phyloP scores from a whole-genome alignment of 2,329 filamentous ascomycete genomes.

The Ascochyta lentis region DNA sequence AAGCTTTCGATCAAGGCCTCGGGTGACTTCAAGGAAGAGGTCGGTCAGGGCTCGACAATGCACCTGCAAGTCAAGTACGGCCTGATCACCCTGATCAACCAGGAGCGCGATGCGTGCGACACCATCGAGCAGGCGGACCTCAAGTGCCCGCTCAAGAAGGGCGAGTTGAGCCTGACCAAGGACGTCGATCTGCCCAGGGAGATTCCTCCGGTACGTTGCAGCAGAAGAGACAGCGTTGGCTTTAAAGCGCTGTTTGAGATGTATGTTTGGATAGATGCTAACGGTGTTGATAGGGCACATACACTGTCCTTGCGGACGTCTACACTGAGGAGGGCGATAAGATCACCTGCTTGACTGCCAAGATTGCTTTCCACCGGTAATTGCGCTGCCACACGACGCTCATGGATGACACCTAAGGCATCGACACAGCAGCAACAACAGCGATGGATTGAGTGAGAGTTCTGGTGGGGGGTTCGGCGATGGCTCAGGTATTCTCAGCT shows the following conservation, averaged over 20 bases:
- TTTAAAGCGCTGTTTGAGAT: too few species aligned
- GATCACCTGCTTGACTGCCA: slow-evolving; percentile 87
- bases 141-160: slow-evolving; percentile 85
- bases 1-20: slow-evolving; percentile 78
- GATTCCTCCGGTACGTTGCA: slow-evolving; percentile 83
- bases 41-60: slow-evolving; percentile 82
- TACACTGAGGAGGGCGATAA: slow-evolving; percentile 73
- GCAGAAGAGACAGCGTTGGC: not conserved
- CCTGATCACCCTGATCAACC: slow-evolving; percentile 85
- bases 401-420: slow-evolving; percentile 12
- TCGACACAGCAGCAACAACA: not conserved
- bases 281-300: slow-evolving; percentile 71
- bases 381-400: slow-evolving; percentile 18
- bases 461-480: not conserved
- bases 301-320: slow-evolving; percentile 87
- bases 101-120: slow-evolving; percentile 84
- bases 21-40: slow-evolving; percentile 74
- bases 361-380: slow-evolving; percentile 65
- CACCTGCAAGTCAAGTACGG: slow-evolving; percentile 90
- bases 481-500: slow-evolving; percentile 10
- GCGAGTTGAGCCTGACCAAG: slow-evolving; percentile 76
- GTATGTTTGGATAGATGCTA: not conserved
- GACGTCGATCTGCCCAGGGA: slow-evolving; percentile 82
- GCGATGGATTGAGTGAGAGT: not conserved
- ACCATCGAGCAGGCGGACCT: slow-evolving; percentile 88